These are phyloP conservation scores for Pseudodiploospora longispora DNA, from an alignment of 2,329 filamentous ascomycete genomes.

Conservation along the genomic window DNA sequence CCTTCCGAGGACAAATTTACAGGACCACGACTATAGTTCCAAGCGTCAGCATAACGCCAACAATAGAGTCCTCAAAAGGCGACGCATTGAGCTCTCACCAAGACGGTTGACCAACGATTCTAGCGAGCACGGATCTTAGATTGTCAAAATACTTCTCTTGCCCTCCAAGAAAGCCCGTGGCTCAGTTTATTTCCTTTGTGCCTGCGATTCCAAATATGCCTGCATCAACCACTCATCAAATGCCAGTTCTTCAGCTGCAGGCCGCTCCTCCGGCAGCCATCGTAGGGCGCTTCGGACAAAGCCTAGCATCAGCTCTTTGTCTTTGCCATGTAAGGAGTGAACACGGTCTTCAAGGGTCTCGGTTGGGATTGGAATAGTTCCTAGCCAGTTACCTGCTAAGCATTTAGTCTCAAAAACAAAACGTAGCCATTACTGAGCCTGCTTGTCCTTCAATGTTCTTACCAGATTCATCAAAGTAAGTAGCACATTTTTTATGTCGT, in stretches of 20 bases:
- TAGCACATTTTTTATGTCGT: background rate
- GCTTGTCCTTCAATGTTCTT: background rate
- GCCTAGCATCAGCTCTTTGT: slow-evolving; percentile 13
- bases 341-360: slow-evolving; percentile 15
- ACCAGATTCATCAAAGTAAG: background rate
- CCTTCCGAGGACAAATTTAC: no score
- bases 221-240: slow-evolving; percentile 9
- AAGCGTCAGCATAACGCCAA: no score
- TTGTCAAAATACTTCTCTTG: no score
- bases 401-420: background rate
- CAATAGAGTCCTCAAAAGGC: no score
- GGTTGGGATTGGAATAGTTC: slow-evolving; percentile 15
- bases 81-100: no score
- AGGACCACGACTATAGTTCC: no score
- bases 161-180: no score
- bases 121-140: no score
- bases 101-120: no score
- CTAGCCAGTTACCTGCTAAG: slow-evolving; percentile 18
- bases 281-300: slow-evolving; percentile 14
- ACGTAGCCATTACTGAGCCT: background rate
- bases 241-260: slow-evolving; percentile 14
- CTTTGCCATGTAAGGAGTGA: slow-evolving; percentile 12
- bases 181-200: no score
- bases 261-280: slow-evolving; percentile 18
- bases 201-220: background rate